Conservation (phyloP, 2,329 filamentous ascomycete genomes). For the Pseudocercospora eumusae region DNA sequence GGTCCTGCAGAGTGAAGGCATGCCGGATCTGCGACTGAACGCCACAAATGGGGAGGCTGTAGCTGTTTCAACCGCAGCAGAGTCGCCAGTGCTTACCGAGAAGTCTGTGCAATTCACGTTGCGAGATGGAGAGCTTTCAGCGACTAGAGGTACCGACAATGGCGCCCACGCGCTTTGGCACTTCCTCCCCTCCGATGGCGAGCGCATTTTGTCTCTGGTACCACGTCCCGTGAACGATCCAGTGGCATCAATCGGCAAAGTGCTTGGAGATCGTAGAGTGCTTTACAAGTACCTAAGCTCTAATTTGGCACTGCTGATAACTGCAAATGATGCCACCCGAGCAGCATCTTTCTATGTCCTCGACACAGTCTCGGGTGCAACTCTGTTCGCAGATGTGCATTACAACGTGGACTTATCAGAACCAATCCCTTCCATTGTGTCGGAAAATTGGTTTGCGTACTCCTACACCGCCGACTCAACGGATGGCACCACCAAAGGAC, state of each 20-base stretch:
- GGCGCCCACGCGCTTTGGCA: conserved; percentile 59
- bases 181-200: conserved; percentile 65
- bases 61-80: conserved; percentile 15
- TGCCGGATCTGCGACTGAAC: conserved; percentile 58
- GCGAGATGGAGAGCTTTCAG: conserved; percentile 33
- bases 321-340: conserved; percentile 60
- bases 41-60: conserved; percentile 36
- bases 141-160: conserved; percentile 23
- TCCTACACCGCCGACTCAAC: conserved; percentile 63
- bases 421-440: conserved; percentile 73
- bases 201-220: conserved; percentile 69
- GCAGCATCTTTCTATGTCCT: conserved; percentile 74
- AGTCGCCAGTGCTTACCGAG: conserved; percentile 9
- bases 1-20: conserved; percentile 20
- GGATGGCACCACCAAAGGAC: conserved; percentile 67
- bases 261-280: conserved; percentile 87
- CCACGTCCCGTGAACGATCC: conserved; percentile 75
- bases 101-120: conserved; percentile 33
- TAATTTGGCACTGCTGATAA: conserved; percentile 76
- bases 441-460: conserved; percentile 96
- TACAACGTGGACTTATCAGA: conserved; percentile 71
- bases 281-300: conserved; percentile 96
- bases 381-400: conserved; percentile 72
- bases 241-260: conserved; percentile 90
- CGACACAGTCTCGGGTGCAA: conserved; percentile 80